Evolutionary conservation across 129 eudicot species (phyloP), one percentile per base, ranked within the genome.

Genomic region (Escallonia rubra): DNA sequence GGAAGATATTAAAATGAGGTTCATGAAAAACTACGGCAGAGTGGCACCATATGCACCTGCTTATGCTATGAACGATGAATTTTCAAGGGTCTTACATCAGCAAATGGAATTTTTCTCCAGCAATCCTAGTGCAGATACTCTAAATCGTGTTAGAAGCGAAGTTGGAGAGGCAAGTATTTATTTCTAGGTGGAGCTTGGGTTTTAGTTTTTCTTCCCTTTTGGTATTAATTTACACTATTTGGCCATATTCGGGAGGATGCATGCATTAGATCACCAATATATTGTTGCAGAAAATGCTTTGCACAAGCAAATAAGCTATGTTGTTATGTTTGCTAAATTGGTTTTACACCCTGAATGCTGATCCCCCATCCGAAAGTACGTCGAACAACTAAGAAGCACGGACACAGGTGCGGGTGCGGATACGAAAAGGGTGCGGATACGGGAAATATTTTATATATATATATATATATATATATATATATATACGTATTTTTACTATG

Each of bases 51-150:
- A 77, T 78, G 95, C 96, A 39, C 98, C 96, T 82, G 98, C 98
- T 38, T 93, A 93, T 73, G 92, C 98, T 41, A 89, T 93, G 96
- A 93, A 93, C 71, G 98, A 93, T 80, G 98, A 93, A 79, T 93
- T 93, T 76, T 93, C 98, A 42, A 86, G 98, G 78, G 98, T 93
- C 60, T 74, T 93, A 80, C 98, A 93, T 83, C 98, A 93, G 78
- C 98, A 89, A 77, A 93, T 93, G 98, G 98, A 93, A 71, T 93
- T 89, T 69, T 93, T 84, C 78, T 93, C 98, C 55, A 93, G 98
- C 71, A 93, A 87, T 65, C 95, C 98, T 14, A 86, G 92, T 80
- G 98, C 88, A 44, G 98, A 93, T 73, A 89, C 98, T 15, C 82
- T 93, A 59, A 93, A 82, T 65, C 98, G 98, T 64, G 96, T 93